These are phyloP conservation scores for Nemania bipapillata DNA, from an alignment of 2,329 filamentous ascomycete genomes.

Conservation along the genomic window DNA sequence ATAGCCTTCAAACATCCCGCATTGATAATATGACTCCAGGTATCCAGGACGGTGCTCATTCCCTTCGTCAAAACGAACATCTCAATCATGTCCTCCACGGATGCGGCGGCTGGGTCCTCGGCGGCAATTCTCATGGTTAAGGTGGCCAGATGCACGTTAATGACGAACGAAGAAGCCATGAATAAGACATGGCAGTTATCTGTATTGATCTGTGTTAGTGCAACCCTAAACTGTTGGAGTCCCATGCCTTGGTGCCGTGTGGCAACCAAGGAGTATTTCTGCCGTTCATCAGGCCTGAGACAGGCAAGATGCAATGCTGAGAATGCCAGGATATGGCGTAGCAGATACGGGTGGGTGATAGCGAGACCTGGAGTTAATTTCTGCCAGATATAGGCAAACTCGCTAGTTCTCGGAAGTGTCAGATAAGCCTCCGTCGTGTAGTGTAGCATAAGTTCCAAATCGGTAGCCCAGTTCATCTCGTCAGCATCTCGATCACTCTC, in stretches of 20 bases:
- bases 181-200: background rate
- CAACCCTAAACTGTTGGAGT: background rate
- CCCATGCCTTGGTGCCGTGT: background rate
- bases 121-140: background rate
- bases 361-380: background rate
- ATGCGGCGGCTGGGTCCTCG: background rate
- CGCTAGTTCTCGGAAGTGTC: background rate
- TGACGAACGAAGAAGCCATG: background rate
- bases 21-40: background rate
- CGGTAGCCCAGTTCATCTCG: background rate
- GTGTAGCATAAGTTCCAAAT: background rate
- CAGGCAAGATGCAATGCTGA: background rate
- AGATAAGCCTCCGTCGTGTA: background rate
- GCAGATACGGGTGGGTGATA: background rate
- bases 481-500: background rate
- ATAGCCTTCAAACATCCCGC: background rate
- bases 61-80: background rate
- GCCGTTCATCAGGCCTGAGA: background rate
- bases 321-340: background rate
- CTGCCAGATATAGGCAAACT: background rate
- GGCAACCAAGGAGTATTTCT: background rate
- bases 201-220: background rate
- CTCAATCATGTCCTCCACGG: background rate
- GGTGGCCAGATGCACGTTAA: background rate
- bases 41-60: background rate